Evolutionary conservation across 371 early-diverging fungal genomes (phyloP).

Genomic region (Synchytrium microbalum): DNA sequence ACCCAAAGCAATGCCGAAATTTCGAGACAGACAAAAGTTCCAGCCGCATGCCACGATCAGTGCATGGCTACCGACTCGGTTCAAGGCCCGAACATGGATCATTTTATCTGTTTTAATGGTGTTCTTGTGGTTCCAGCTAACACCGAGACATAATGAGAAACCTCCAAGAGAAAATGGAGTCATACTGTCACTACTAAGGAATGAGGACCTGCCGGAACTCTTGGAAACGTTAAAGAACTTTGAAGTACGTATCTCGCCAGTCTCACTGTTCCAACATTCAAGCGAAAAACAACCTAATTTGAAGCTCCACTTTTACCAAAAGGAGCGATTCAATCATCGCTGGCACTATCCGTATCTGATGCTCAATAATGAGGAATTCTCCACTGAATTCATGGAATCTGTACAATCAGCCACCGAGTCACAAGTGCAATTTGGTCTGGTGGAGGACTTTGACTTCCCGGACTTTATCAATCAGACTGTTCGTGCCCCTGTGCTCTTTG

Average conservation of each 20-base stretch:
- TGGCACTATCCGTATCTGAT: slow-evolving; percentile 80
- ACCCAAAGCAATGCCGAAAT: too few relatives aligned
- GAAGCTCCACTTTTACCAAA: too few relatives aligned
- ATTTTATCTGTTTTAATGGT: too few relatives aligned
- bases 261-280: background rate
- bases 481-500: slow-evolving; percentile 30
- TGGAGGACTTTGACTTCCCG: slow-evolving; percentile 81
- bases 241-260: background rate
- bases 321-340: slow-evolving; percentile 72
- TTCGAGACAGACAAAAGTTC: too few relatives aligned
- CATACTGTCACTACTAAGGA: background rate
- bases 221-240: background rate
- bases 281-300: slow-evolving; percentile 31
- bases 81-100: too few relatives aligned
- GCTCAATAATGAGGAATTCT: slow-evolving; percentile 68
- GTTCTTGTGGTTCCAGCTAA: too few relatives aligned
- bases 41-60: too few relatives aligned
- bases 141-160: background rate
- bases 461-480: slow-evolving; percentile 64
- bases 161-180: background rate
- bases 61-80: too few relatives aligned
- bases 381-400: slow-evolving; percentile 59
- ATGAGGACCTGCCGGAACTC: background rate
- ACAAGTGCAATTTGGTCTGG: slow-evolving; percentile 57
- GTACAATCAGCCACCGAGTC: slow-evolving; percentile 17